phyloP scores from a whole-genome alignment of 208 protist genomes.

The Leishmania guyanensis region DNA sequence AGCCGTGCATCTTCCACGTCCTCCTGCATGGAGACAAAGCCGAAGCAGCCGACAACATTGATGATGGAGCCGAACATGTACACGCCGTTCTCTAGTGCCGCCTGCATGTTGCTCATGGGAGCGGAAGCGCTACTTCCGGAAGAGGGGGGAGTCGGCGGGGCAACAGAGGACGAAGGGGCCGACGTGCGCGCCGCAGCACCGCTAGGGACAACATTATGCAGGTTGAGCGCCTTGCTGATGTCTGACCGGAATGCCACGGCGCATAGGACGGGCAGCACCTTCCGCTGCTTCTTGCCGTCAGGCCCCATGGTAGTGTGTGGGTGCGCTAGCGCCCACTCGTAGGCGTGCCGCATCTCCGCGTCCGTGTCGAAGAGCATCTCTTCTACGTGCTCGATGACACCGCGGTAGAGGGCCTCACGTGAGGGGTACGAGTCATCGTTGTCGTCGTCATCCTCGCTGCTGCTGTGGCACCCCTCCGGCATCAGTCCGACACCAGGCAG shows the following conservation, averaged over 20 bases:
- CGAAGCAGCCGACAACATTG: slow-evolving; percentile 88
- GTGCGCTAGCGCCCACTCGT: slow-evolving; percentile 37
- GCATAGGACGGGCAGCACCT: slow-evolving; percentile 82
- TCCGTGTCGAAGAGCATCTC: slow-evolving; percentile 85
- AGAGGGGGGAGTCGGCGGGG: neutral
- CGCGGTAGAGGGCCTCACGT: slow-evolving; percentile 74
- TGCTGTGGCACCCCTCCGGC: slow-evolving; percentile 2
- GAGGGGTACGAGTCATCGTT: slow-evolving; percentile 64
- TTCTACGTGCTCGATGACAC: slow-evolving; percentile 78
- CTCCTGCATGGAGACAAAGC: slow-evolving; percentile 79
- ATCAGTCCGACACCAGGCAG: neutral
- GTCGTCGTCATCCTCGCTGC: slow-evolving; percentile 16
- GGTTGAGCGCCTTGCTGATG: slow-evolving; percentile 30
- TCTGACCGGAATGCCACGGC: slow-evolving; percentile 79
- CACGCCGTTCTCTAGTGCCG: slow-evolving; percentile 59
- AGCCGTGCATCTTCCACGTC: slow-evolving; percentile 45
- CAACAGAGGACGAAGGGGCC: neutral
- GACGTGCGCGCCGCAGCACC: neutral
- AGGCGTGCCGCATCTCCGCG: slow-evolving; percentile 76
- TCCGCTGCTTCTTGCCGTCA: slow-evolving; percentile 37
- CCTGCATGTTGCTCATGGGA: slow-evolving; percentile 27
- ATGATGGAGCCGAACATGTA: slow-evolving; percentile 63
- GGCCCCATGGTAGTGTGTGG: slow-evolving; percentile 39
- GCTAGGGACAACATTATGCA: neutral
- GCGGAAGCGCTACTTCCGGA: slow-evolving; percentile 20